Base-by-base conservation (phyloP, 208 protist species). In the Chromosphaera perkinsii region DNA sequence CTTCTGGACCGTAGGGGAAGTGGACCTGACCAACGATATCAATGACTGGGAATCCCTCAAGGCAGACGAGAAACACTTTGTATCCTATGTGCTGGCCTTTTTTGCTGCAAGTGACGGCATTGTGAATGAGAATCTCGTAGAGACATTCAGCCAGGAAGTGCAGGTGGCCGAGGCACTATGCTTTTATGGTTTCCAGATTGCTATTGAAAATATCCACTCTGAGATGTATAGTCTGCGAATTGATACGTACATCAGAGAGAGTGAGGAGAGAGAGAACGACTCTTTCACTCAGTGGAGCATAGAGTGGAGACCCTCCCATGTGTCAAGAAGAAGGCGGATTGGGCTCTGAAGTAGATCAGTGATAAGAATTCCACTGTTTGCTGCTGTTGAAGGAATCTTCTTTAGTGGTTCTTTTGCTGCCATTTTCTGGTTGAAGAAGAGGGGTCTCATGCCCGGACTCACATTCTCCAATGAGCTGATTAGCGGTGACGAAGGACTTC, bases 351-450 rank as follows among this genome's bases (percentile, higher is more conserved):
- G 32, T 93, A 87, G 88, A 90, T 92, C 39, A 47, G 22, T 39
- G 47, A 56, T 29, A 56, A 69, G 9, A 37, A 31, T 0, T 68
- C 64, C 22, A 89, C 87, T 24, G 7, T 51, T 51, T 51, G 96
- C 96, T 3, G 87, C 89, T 17, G 95, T 99, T 14, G 96, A 99
- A 79, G 96, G 96, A 76, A 98, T 99, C 73, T 98, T 99, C 87
- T 99, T 99, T 82, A 93, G 85, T 45, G 95, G 94, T 42, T 92
- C 85, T 29, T 99, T 99, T 85, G 98, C 94, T 75, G 82, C 93
- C 24, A 93, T 99, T 48, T 99, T 98, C 82, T 99, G 94, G 94
- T 75, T 99, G 47, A 99, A 98, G 92, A 98, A 99, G 84, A 88
- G 95, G 59, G 94, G 92, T 20, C 73, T 98, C 66, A 97, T 99